Evolutionary conservation across 768 basidiomycete species (phyloP), one percentile per base, ranked within the genome.

Genomic region (Pleurotus giganteus): DNA sequence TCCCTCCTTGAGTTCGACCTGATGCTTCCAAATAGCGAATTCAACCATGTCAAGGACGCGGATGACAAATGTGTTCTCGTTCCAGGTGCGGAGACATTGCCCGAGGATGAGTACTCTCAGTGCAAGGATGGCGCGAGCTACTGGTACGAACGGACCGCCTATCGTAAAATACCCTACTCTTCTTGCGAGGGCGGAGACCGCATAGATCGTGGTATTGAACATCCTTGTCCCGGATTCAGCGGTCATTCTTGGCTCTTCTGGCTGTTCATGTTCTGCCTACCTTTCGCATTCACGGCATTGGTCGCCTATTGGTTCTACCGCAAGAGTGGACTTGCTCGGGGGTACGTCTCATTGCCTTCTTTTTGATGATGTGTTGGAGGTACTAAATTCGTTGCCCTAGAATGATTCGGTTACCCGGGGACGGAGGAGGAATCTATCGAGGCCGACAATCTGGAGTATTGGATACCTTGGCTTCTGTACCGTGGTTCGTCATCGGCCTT

Each of bases 91-190:
- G 67, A 70, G 3, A 79, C 94, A 0, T 77, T 89, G 9, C 67
- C 80, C 0, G 60, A 74, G 24, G 91, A 94, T 34, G 79, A 80
- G 26, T 76, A 80, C 4, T 13, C 12, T 15, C 39, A 41, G 19
- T 94, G 91, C 63, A 73, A 71, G 19, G 69, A 70, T 51, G 80
- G 75, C 17, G 85, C 85, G 42, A 84, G 88, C 2, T 91, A 78
- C 67, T 99, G 97, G 97, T 98, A 94, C 66, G 94, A 93, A 50
- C 85, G 94, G 24, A 98, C 96, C 0, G 74, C 86, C 4, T 96
- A 96, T 66, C 89, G 94, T 47, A 87, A 91, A 70, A 91, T 98
- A 45, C 89, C 89, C 0, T 89, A 89, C 68, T 96, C 95, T 31
- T 82, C 77, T 19, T 99, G 97, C 66, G 82, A 85, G 51, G 94